phyloP scores from a whole-genome alignment of 768 basidiomycete species.

The Zangia roseola region DNA sequence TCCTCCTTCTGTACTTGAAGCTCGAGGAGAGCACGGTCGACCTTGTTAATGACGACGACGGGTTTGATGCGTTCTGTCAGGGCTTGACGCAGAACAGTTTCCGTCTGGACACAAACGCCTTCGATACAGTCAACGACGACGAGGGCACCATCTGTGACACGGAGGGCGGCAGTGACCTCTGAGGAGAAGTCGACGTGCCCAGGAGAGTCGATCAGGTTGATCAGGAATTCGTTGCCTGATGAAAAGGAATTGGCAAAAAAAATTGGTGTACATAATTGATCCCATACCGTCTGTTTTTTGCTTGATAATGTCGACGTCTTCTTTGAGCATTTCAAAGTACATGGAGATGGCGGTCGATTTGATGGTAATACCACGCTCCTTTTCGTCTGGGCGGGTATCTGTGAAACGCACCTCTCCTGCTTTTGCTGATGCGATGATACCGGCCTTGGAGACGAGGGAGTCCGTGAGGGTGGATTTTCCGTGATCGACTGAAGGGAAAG shows the following conservation, averaged over 20 bases:
- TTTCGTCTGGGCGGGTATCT: constrained; percentile 96
- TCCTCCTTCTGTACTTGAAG: constrained; percentile 96
- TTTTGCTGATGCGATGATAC: constrained; percentile 94
- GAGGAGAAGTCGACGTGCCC: constrained; percentile 99
- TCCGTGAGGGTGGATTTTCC: constrained; percentile 99
- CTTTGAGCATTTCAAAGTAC: constrained; percentile 96
- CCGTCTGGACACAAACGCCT: constrained; percentile 99
- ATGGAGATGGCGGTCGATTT: constrained; percentile 99
- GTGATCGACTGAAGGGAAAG: constrained; percentile 78
- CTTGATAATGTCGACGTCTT: constrained; percentile 79
- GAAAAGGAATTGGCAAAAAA: constrained; percentile 3
- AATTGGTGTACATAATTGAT: constrained; percentile 6
- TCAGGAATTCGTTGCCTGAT: constrained; percentile 91
- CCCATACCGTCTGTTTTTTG: constrained; percentile 88
- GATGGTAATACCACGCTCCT: constrained; percentile 99
- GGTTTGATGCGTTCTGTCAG: constrained; percentile 99
- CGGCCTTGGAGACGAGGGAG: constrained; percentile 98
- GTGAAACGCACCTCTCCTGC: constrained; percentile 97
- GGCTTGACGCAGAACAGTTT: constrained; percentile 97
- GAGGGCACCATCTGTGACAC: constrained; percentile 99
- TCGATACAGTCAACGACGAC: constrained; percentile 99
- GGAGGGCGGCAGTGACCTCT: constrained; percentile 98
- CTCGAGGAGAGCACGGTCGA: constrained; percentile 98
- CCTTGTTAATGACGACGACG: constrained; percentile 99
- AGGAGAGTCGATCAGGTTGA: constrained; percentile 99